These are phyloP conservation scores for Talaromyces albobiverticillius DNA, from an alignment of 2,329 filamentous ascomycete genomes.

Conservation along the genomic window DNA sequence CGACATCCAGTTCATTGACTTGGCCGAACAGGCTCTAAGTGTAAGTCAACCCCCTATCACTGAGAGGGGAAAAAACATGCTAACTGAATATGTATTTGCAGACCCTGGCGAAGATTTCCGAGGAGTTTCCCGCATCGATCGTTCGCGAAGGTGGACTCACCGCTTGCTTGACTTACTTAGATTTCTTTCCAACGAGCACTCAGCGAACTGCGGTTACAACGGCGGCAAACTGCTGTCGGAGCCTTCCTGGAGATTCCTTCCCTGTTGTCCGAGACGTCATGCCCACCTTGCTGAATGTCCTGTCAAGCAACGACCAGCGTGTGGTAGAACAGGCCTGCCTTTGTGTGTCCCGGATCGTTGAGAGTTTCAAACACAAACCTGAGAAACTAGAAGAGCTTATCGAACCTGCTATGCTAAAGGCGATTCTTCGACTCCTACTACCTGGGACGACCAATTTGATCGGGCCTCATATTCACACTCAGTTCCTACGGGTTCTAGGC, in stretches of 20 bases:
- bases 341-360: conserved; percentile 91
- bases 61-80: neutral
- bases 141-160: conserved; percentile 93
- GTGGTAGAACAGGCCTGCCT: conserved; percentile 96
- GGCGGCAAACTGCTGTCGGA: conserved; percentile 95
- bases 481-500: conserved; percentile 87
- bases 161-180: conserved; percentile 91
- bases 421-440: conserved; percentile 80
- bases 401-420: conserved; percentile 79
- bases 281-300: conserved; percentile 87
- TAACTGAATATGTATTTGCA: conserved; percentile 23
- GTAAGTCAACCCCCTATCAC: conserved; percentile 38
- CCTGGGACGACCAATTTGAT: conserved; percentile 96
- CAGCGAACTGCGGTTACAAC: conserved; percentile 96
- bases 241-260: conserved; percentile 93
- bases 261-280: conserved; percentile 90
- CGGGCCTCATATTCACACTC: conserved; percentile 89
- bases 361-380: conserved; percentile 90
- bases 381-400: conserved; percentile 89
- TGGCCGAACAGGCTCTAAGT: conserved; percentile 94
- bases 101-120: conserved; percentile 95
- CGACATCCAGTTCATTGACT: conserved; percentile 94
- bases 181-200: conserved; percentile 96
- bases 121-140: conserved; percentile 91
- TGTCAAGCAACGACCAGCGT: conserved; percentile 89